These are phyloP conservation scores for Fusarium transvaalense DNA, from an alignment of 2,329 filamentous ascomycete genomes.

Conservation along the genomic window DNA sequence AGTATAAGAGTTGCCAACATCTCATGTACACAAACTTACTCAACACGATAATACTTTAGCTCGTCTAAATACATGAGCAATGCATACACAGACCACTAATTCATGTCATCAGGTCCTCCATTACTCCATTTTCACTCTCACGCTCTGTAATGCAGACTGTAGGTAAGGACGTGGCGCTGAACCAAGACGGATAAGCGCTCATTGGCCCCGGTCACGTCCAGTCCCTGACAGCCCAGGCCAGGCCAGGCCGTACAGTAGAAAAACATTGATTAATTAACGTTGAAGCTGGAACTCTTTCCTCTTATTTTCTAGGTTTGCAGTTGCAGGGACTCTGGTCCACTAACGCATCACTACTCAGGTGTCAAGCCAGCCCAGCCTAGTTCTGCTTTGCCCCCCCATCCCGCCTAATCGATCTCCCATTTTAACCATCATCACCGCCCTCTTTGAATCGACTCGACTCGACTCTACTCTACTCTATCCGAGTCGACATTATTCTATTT, in stretches of 20 bases:
- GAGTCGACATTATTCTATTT: slow-evolving; percentile 48
- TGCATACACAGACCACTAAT: neutral
- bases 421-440: slow-evolving; percentile 43
- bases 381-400: slow-evolving; percentile 30
- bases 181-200: slow-evolving; percentile 43
- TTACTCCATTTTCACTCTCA: neutral
- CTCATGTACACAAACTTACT: neutral
- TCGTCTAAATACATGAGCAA: neutral
- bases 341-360: slow-evolving; percentile 50
- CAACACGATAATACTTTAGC: neutral
- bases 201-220: slow-evolving; percentile 50
- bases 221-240: slow-evolving; percentile 42
- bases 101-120: slow-evolving; percentile 28
- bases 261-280: slow-evolving; percentile 23
- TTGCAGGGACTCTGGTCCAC: slow-evolving; percentile 46
- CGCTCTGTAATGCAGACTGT: slow-evolving; percentile 1
- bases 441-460: slow-evolving; percentile 35
- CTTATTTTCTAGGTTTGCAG: slow-evolving; percentile 48
- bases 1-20: neutral
- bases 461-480: slow-evolving; percentile 33
- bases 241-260: slow-evolving; percentile 13
- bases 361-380: slow-evolving; percentile 27
- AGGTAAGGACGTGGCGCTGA: slow-evolving; percentile 49
- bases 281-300: slow-evolving; percentile 45
- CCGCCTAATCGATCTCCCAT: slow-evolving; percentile 24